These are phyloP conservation scores for Ministeria vibrans DNA, from an alignment of 78 protist genomes.

Conservation along the genomic window DNA sequence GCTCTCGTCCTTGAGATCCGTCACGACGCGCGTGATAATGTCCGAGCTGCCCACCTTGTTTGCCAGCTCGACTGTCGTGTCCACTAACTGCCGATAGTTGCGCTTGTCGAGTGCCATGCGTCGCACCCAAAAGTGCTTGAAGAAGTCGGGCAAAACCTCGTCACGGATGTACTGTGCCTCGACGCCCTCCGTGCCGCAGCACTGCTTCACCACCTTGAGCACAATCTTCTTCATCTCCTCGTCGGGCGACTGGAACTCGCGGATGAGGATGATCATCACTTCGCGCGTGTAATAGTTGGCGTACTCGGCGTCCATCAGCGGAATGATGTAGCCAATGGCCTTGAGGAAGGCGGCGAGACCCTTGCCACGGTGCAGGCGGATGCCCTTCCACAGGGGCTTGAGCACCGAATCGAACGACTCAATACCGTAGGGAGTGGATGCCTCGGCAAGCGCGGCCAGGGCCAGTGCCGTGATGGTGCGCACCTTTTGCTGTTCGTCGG, in stretches of 20 bases:
- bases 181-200: slow-evolving; percentile 92
- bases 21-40: slow-evolving; percentile 74
- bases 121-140: slow-evolving; percentile 88
- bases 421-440: slow-evolving; percentile 95
- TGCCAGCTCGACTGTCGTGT: slow-evolving; percentile 94
- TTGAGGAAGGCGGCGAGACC: slow-evolving; percentile 92
- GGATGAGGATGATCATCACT: slow-evolving; percentile 75
- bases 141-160: slow-evolving; percentile 69
- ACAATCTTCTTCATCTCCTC: slow-evolving; percentile 98
- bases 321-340: slow-evolving; percentile 97
- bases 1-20: slow-evolving; percentile 87
- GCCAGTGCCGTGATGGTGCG: slow-evolving; percentile 90
- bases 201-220: slow-evolving; percentile 92
- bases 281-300: slow-evolving; percentile 85
- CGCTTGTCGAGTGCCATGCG: slow-evolving; percentile 78
- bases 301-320: slow-evolving; percentile 92
- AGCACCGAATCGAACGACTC: slow-evolving; percentile 91
- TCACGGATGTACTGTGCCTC: slow-evolving; percentile 74
- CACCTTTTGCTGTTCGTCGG: slow-evolving; percentile 81
- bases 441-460: slow-evolving; percentile 96
- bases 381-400: slow-evolving; percentile 87
- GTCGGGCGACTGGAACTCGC: slow-evolving; percentile 91
- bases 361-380: slow-evolving; percentile 77
- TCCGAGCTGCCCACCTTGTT: slow-evolving; percentile 87
- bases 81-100: slow-evolving; percentile 80